Base-by-base conservation (phyloP, 2,329 filamentous ascomycete genomes). In the Apiospora sp. region DNA sequence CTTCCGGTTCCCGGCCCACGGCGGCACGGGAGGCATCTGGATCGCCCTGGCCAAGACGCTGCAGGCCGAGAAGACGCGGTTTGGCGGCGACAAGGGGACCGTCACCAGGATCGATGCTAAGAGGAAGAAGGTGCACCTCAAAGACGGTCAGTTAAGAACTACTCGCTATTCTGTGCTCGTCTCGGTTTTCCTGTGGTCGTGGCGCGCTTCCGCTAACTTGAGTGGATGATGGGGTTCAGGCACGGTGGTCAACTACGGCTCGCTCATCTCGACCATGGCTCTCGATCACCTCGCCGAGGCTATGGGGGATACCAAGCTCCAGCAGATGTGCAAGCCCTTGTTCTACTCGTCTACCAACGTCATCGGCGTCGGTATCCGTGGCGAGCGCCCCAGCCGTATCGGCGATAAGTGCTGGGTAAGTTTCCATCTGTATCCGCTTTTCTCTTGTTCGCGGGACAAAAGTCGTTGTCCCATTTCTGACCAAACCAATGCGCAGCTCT, bases 21-120 rank as follows among this genome's bases (percentile, higher is more conserved):
- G 96, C 78, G 96, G 96, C 78, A 99, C 96, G 69, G 96, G 96
- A 85, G 96, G 95, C 86, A 99, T 99, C 89, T 99, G 96, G 96
- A 98, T 96, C 79, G 95, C 95, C 73, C 94, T 99, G 71, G 95
- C 95, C 78, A 91, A 98, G 80, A 98, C 96, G 69, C 85, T 99
- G 30, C 96, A 96, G 74, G 91, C 95, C 83, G 91, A 96, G 85
- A 98, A 98, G 85, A 96, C 92, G 81, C 91, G 92, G 77, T 98
- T 96, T 81, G 96, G 96, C 81, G 96, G 96, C 83, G 87, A 93
- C 82, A 61, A 37, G 16, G 94, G 93, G 79, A 89, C 92, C 79
- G 96, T 99, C 75, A 89, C 90, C 82, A 96, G 94, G 86, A 92
- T 99, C 72, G 92, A 98, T 81, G 94, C 94, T 71, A 90, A 92